phyloP scores from a whole-genome alignment of 2,329 filamentous ascomycete genomes.

The Botrytis aclada region DNA sequence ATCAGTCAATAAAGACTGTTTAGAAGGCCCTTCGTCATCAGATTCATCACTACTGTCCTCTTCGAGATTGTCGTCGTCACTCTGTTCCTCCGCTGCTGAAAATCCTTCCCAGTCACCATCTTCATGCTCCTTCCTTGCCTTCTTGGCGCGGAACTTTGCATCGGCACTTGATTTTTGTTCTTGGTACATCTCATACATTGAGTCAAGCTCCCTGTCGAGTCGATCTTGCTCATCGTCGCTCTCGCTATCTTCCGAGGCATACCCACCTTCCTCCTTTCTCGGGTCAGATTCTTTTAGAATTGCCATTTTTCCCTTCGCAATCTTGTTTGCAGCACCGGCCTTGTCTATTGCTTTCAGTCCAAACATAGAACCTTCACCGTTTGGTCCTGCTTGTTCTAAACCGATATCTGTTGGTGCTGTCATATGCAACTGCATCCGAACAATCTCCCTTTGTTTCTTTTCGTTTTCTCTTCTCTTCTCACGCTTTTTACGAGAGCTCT shows the following conservation, averaged over 20 bases:
- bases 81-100: conserved; percentile 60
- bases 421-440: conserved; percentile 98
- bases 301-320: conserved; percentile 77
- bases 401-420: conserved; percentile 93
- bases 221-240: conserved; percentile 77
- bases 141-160: conserved; percentile 87
- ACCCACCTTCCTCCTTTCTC: conserved; percentile 59
- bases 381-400: conserved; percentile 77
- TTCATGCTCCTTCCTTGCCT: conserved; percentile 73
- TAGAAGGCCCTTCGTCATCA: conserved; percentile 49
- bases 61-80: conserved; percentile 57
- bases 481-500: conserved; percentile 73
- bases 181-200: conserved; percentile 81
- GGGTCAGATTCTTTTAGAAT: conserved; percentile 56
- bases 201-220: conserved; percentile 81
- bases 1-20: conserved; percentile 57
- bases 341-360: conserved; percentile 78
- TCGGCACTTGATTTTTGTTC: conserved; percentile 76
- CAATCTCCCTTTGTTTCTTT: conserved; percentile 86
- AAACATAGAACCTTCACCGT: conserved; percentile 82
- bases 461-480: conserved; percentile 88
- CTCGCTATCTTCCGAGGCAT: conserved; percentile 54
- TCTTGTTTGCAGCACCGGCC: conserved; percentile 63
- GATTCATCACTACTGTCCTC: conserved; percentile 62
- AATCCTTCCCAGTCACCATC: conserved; percentile 94